Percentiles rank a stretch among this genome's conserved stretches.
Evolutionary conservation across 1,284 basidiomycete species (phyloP).

Genomic region (Malassezia vespertilionis): DNA sequence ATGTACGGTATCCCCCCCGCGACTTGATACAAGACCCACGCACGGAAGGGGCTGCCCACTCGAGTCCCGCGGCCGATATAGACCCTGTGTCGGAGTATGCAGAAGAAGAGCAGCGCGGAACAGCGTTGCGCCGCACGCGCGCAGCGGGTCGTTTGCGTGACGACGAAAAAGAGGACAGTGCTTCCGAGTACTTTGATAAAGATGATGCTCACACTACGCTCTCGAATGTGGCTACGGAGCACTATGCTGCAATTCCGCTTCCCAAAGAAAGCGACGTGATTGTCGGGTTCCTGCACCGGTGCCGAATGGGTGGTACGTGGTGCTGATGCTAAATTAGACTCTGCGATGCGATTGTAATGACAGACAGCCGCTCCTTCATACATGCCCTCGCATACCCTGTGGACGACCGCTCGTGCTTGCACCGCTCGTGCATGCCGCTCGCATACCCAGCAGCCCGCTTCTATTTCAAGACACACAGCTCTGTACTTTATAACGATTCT

Average conservation of each 20-base stretch:
- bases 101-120: neutral
- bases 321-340: constrained; percentile 1
- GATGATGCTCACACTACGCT: constrained; percentile 8
- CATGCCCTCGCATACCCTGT: neutral
- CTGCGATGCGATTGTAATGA: too few relatives aligned
- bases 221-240: constrained; percentile 7
- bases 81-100: neutral
- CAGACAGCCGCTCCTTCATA: too few relatives aligned
- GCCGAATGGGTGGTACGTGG: constrained; percentile 11
- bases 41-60: neutral
- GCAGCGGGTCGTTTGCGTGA: neutral
- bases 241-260: constrained; percentile 7
- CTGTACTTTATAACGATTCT: too few relatives aligned
- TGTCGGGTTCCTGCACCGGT: constrained; percentile 15
- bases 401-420: too few relatives aligned
- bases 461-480: too few relatives aligned
- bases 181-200: constrained; percentile 4
- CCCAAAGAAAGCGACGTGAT: constrained; percentile 17
- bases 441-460: too few relatives aligned
- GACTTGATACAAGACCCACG: constrained; percentile 10
- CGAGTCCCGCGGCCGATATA: neutral
- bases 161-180: neutral
- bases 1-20: constrained; percentile 7
- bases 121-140: neutral
- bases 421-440: too few relatives aligned